Conservation (phyloP, 108 stramenopile species). For the Nannochloropsis salina region DNA sequence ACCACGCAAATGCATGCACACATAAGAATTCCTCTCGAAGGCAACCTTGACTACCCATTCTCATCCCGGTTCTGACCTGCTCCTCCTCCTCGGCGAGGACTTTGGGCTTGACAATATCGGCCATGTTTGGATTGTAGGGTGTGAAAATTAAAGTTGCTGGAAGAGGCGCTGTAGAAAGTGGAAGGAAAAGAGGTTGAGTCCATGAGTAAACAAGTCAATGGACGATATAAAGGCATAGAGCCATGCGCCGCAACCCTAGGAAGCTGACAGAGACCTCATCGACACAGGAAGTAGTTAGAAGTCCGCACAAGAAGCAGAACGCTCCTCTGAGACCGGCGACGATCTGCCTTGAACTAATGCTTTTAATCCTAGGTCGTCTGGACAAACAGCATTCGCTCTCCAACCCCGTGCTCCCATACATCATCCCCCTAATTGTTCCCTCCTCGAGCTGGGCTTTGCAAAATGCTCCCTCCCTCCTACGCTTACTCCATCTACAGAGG, state of each 20-base stretch:
- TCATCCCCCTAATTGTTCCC: neutral
- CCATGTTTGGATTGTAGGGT: neutral
- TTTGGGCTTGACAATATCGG: slow-evolving; percentile 15
- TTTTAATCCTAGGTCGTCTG: slow-evolving; percentile 15
- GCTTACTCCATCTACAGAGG: neutral
- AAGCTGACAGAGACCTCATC: slow-evolving; percentile 16
- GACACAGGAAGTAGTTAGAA: slow-evolving; percentile 17
- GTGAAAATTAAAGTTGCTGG: neutral
- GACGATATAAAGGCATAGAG: neutral
- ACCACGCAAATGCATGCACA: no score
- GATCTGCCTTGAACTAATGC: neutral
- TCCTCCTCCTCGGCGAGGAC: slow-evolving; percentile 5
- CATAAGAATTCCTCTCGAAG: no score
- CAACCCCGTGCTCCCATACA: neutral
- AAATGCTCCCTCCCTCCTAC: neutral
- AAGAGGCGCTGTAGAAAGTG: slow-evolving; percentile 3
- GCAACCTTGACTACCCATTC: neutral
- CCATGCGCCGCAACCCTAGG: neutral
- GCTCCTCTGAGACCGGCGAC: slow-evolving; percentile 19
- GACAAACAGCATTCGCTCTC: neutral
- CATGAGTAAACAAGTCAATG: neutral
- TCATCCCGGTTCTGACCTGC: neutral
- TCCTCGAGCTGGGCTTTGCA: neutral
- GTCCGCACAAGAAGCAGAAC: slow-evolving; percentile 1
- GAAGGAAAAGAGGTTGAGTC: neutral